A percentile compares a stretch with the other conserved stretches of the same genome.
Conservation (phyloP, 768 basidiomycete species). For the Coprinellus micaceus region DNA sequence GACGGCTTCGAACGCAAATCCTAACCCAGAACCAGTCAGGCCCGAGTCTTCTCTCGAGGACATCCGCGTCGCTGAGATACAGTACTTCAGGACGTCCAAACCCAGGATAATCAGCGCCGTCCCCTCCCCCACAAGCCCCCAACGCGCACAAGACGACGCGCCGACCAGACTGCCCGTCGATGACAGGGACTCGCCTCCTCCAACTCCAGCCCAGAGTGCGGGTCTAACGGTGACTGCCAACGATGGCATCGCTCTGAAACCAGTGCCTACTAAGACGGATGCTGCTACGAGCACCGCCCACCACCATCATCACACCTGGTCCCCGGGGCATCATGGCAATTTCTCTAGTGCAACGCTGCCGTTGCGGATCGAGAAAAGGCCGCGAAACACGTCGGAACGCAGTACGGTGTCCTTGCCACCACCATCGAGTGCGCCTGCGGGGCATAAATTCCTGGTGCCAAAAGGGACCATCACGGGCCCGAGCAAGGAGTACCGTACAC, state of each 20-base stretch:
- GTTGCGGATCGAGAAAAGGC: conserved; percentile 1
- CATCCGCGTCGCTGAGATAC: conserved; percentile 5
- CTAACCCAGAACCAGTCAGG: conserved; percentile 1
- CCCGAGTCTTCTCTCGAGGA: conserved; percentile 10
- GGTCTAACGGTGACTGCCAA: background rate
- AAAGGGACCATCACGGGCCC: background rate
- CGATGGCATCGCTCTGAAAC: background rate
- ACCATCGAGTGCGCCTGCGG: background rate
- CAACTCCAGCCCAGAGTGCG: background rate
- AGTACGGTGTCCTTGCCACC: background rate
- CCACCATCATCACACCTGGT: background rate
- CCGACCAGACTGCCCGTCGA: conserved; percentile 6
- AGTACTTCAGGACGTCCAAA: conserved; percentile 5
- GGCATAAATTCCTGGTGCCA: background rate
- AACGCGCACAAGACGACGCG: background rate
- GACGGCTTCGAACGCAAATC: conserved; percentile 6
- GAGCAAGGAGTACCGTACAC: background rate
- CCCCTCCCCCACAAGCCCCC: conserved; percentile 2
- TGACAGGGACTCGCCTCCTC: conserved; percentile 5
- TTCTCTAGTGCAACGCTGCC: conserved; percentile 3
- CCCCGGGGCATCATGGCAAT: background rate
- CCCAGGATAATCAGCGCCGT: conserved; percentile 5
- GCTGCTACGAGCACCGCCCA: background rate
- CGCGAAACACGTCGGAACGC: background rate
- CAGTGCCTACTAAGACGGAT: background rate